A percentile compares a stretch with the other conserved stretches of the same genome.
Evolutionary conservation across 2,329 filamentous ascomycete genomes (phyloP).

Genomic region (Magnaporthiopsis rhizophila): DNA sequence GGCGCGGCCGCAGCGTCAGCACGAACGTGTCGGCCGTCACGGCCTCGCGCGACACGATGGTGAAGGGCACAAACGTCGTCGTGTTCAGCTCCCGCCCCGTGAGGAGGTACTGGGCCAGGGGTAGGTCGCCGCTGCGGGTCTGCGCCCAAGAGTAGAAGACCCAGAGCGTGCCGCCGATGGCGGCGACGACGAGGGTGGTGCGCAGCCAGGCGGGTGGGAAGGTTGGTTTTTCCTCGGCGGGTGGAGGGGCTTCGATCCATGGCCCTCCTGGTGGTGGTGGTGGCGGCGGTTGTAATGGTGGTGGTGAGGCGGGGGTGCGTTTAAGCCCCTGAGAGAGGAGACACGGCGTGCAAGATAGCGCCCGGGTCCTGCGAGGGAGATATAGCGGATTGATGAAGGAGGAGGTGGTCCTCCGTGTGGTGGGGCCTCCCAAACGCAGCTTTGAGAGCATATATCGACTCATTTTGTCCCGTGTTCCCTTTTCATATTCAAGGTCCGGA

Average conservation of each 20-base stretch:
- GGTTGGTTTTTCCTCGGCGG: neutral
- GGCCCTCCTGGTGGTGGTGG: neutral
- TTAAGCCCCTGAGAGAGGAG: neutral
- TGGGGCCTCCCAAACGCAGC: neutral
- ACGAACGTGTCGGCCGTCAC: slow-evolving; percentile 63
- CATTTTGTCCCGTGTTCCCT: neutral
- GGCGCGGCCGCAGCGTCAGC: slow-evolving; percentile 49
- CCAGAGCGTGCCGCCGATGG: slow-evolving; percentile 1
- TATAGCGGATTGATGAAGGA: neutral
- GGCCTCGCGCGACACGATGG: slow-evolving; percentile 49
- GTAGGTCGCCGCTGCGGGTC: slow-evolving; percentile 3
- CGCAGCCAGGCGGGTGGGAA: slow-evolving; percentile 3
- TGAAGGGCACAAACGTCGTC: slow-evolving; percentile 57
- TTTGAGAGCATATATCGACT: neutral
- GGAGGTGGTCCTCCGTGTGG: too few species aligned
- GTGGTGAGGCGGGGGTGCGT: neutral
- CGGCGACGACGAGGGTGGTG: neutral
- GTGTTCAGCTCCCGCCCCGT: slow-evolving; percentile 38
- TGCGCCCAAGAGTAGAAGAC: slow-evolving; percentile 4
- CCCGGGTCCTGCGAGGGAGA: neutral
- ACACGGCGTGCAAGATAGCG: neutral
- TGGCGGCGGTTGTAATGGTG: neutral
- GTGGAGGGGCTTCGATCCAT: neutral
- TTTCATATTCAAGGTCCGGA: neutral
- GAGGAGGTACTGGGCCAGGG: slow-evolving; percentile 3